A percentile compares a stretch with the other conserved stretches of the same genome.
These are phyloP conservation scores for Apiotrichum veenhuisii DNA, from an alignment of 1,284 basidiomycete genomes.

Conservation along the genomic window DNA sequence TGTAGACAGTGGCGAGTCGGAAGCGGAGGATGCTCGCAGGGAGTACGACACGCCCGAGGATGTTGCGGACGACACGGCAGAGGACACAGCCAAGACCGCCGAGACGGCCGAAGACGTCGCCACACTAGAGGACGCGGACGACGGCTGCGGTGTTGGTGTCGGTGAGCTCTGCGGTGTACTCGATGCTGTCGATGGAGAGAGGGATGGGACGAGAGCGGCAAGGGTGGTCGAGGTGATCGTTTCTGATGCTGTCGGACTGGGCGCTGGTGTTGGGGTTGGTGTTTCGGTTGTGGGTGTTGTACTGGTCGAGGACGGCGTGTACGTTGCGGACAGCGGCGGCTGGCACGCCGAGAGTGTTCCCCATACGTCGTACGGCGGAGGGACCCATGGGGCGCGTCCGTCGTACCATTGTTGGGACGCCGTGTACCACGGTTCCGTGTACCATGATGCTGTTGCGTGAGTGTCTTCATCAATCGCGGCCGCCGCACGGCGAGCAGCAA, in stretches of 20 bases:
- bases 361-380: conserved; percentile 30
- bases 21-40: neutral
- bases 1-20: neutral
- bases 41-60: neutral
- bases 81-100: neutral
- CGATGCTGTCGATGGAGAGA: neutral
- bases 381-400: conserved; percentile 27
- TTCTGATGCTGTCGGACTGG: neutral
- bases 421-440: conserved; percentile 37
- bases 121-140: neutral
- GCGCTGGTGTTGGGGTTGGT: neutral
- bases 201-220: neutral
- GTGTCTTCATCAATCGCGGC: neutral
- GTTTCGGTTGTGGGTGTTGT: neutral
- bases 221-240: no score
- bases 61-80: neutral
- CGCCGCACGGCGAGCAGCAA: no score
- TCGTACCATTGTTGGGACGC: conserved; percentile 27
- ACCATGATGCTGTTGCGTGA: conserved; percentile 25
- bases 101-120: neutral
- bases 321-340: neutral
- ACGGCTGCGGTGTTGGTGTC: neutral
- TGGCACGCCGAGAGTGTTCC: conserved; percentile 8
- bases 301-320: conserved; percentile 1
- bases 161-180: neutral